A percentile compares a stretch with the other conserved stretches of the same genome.
These are phyloP conservation scores for Penicillium herquei DNA, from an alignment of 495 filamentous ascomycete genomes.

Conservation along the genomic window DNA sequence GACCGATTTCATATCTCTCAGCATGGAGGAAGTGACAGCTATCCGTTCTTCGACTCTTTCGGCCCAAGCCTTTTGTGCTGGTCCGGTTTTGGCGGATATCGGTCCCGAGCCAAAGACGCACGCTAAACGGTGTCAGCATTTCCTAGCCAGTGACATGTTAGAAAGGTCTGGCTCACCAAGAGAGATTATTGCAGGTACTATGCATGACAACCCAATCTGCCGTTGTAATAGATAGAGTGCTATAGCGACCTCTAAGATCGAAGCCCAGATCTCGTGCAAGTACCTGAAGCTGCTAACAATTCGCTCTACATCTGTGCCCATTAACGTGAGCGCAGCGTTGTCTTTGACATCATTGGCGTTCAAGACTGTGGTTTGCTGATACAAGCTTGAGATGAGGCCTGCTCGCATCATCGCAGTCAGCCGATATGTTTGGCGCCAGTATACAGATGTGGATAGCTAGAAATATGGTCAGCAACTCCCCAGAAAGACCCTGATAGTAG, in stretches of 20 bases:
- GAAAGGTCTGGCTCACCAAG: neutral
- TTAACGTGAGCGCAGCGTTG: constrained; percentile 49
- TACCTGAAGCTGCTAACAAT: constrained; percentile 29
- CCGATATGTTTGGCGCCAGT: constrained; percentile 51
- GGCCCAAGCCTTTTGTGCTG: constrained; percentile 33
- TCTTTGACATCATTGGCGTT: constrained; percentile 24
- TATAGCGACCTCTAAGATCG: constrained; percentile 49
- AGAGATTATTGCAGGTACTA: constrained; percentile 45
- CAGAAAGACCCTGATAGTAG: neutral
- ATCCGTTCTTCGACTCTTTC: constrained; percentile 35
- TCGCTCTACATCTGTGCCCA: constrained; percentile 53
- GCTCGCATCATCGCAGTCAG: constrained; percentile 51
- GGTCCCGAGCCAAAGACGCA: neutral
- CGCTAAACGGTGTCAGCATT: neutral
- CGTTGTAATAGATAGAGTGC: constrained; percentile 51
- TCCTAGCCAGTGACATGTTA: neutral
- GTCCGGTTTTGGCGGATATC: neutral
- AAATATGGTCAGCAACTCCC: neutral
- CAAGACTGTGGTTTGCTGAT: constrained; percentile 31
- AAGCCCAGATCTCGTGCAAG: constrained; percentile 52
- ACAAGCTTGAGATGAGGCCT: constrained; percentile 38
- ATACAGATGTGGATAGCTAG: constrained; percentile 31
- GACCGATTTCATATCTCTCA: constrained; percentile 41
- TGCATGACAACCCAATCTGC: constrained; percentile 45
- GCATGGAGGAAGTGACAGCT: constrained; percentile 30